Evolutionary conservation across 768 basidiomycete species (phyloP).

Genomic region (Fistulinella prunicolor): DNA sequence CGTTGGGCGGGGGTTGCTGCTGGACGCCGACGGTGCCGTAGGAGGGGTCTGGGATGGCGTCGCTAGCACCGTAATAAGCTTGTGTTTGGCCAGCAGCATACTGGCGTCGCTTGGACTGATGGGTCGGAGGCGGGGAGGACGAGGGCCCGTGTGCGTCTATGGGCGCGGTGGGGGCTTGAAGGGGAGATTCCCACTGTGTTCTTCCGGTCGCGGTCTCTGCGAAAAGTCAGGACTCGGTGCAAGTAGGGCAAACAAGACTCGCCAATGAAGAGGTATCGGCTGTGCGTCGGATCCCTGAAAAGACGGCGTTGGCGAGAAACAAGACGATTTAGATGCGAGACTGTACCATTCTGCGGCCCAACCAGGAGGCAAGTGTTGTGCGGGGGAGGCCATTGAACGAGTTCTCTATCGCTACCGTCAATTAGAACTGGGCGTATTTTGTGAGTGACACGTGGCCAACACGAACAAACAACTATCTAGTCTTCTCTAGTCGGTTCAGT

Average conservation of each 20-base stretch:
- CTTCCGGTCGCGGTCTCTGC: conserved; percentile 80
- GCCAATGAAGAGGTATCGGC: conserved; percentile 90
- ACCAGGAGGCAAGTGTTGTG: conserved; percentile 81
- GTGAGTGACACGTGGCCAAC: conserved; percentile 27
- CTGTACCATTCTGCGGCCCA: conserved; percentile 91
- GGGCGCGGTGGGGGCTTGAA: conserved; percentile 36
- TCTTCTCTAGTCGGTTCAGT: conserved; percentile 51
- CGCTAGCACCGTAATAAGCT: conserved; percentile 68
- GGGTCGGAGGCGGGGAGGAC: conserved; percentile 42
- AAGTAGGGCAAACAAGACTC: conserved; percentile 31
- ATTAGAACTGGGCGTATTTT: conserved; percentile 8
- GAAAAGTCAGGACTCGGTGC: conserved; percentile 11
- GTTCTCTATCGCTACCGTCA: too few species aligned
- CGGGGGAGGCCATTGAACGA: conserved; percentile 41
- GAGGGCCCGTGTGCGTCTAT: conserved; percentile 41
- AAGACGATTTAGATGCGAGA: background rate
- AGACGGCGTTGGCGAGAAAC: background rate
- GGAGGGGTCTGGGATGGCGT: conserved; percentile 42
- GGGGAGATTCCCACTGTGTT: conserved; percentile 87
- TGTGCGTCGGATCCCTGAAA: conserved; percentile 71
- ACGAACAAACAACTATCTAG: conserved; percentile 22
- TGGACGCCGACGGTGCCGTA: conserved; percentile 38
- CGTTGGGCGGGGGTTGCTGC: conserved; percentile 35
- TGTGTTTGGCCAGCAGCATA: conserved; percentile 95
- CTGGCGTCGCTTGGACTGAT: conserved; percentile 74